Evolutionary conservation across 202 grass and related monocot species (phyloP), one percentile per base, ranked within the genome.

Genomic region (Schoenoplectus tabernaemontani): DNA sequence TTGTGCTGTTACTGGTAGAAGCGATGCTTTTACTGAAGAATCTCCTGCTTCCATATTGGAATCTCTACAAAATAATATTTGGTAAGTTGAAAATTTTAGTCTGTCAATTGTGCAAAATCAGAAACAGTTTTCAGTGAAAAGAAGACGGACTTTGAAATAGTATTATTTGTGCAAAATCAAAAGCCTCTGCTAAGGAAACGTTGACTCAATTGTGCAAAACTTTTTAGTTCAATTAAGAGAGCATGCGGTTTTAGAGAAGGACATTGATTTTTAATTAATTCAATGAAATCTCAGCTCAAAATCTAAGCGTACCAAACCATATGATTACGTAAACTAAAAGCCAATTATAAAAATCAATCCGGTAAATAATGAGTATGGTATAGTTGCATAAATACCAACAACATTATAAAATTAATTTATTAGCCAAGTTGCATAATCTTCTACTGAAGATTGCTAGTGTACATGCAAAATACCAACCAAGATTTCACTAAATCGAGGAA

Each of bases 1-100:
- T 22, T 80, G 86, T 19, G 51, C 83, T 62, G 67, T 84, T 78
- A 80, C 79, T 1, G 87, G 94, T 39, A 97, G 88, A 63, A 98
- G 88, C 20, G 89, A 91, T 3, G 33, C 39, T 44, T 42, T 17
- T 44, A 8, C 57, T 64, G 77, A 24, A 28, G 37, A 24, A 8
- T 30, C 17, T 28, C 77, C 41, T 1, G 12, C 13, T 30, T 46
- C 59, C 77, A 79, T 79, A 22, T 47, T 64, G 36, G 11, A 37
- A 30, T 64, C 64, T 79, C 77, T 79, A 37, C 36, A 79, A 48
- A 63, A 3, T 8, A 19, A 47, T 28, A 12, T 3, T 28, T 51
- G 24, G 2, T 1, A 72, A 50, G 42, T 50, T 26, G 22, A 46
- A 56, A 30, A 33, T 16, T 72, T 72, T 30, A 20, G 8, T 79